Evolutionary conservation across 306 rosid species (phyloP), one percentile per base, ranked within the genome.

Genomic region (Glycine tomentella): DNA sequence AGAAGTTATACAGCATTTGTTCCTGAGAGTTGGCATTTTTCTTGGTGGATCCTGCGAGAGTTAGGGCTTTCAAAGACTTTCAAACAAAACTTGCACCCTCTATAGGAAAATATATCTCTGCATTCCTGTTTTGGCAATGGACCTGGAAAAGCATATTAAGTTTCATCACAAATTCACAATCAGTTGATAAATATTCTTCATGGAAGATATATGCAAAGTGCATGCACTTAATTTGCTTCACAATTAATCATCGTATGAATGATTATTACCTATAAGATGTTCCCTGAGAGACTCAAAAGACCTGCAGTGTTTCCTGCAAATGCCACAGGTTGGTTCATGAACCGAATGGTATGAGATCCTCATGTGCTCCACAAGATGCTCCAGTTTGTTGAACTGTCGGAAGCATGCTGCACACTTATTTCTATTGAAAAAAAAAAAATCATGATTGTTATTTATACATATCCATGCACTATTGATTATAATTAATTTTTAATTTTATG

Each of bases 301-400:
- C 82, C 97, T 90, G 91, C 99, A 93, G 72, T 93, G 99, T 81
- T 96, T 96, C 82, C 76, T 82, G 79, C 99, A 96, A 81, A 96
- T 79, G n/a, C 92, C 93, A 50, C 99, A 96, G 8, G 78, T 73
- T 79, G 99, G 98, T 87, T 96, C 99, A 80, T 96, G 98, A 87
- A 52, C 88, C 0, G 99, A 96, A 88, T 96, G 99, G 79, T 86
- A 92, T 11, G 98, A 93, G 80, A 59, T 87, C 75, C 91, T 93
- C 99, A 96, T 96, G 90, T 96, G 99, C 78, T 96, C 99, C 83
- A 93, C 99, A 10, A 96, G 88, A 85, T 96, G 99, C 86, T 93
- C 99, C 84, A 92, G 76, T 69, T 65, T 92, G 87, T 92, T 96
- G 90, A 93, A 96, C 62, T 96, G 97, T 76, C 92, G 87, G 81